Percentiles rank a stretch among this genome's conserved stretches.
These are phyloP conservation scores for Cucurbita pepo DNA, from an alignment of 306 rosid genomes.

Conservation along the genomic window DNA sequence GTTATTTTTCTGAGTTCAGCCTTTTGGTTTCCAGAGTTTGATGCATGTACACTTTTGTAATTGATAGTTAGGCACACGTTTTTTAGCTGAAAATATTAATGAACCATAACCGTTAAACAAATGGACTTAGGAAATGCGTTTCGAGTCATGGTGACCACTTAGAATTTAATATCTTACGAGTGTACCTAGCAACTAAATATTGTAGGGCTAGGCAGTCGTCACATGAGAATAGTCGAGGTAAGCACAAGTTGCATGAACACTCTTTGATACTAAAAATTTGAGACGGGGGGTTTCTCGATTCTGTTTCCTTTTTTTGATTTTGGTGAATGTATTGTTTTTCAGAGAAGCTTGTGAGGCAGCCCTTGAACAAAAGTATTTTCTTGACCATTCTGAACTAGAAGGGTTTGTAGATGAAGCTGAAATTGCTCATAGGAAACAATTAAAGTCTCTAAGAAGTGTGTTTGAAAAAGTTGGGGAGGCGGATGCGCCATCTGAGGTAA, in stretches of 20 bases:
- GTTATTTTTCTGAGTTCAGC: slow-evolving; percentile 9
- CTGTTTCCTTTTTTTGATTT: neutral
- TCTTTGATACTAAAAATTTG: too few species aligned
- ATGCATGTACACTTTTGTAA: neutral
- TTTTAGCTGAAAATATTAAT: neutral
- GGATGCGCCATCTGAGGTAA: slow-evolving; percentile 57
- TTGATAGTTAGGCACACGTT: neutral
- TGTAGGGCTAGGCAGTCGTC: too few species aligned
- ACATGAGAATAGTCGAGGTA: neutral
- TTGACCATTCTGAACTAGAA: slow-evolving; percentile 25
- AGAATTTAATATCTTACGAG: neutral
- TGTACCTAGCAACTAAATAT: neutral
- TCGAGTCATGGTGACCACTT: neutral
- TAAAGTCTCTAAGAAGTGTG: slow-evolving; percentile 36
- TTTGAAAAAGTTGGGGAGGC: slow-evolving; percentile 47
- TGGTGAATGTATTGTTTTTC: slow-evolving; percentile 4
- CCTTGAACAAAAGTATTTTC: slow-evolving; percentile 19
- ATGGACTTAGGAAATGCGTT: neutral
- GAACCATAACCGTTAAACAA: too few species aligned
- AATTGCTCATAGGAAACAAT: slow-evolving; percentile 22
- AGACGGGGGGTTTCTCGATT: neutral
- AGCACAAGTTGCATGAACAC: too few species aligned
- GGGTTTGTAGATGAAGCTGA: slow-evolving; percentile 45
- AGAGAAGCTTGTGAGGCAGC: slow-evolving; percentile 43
- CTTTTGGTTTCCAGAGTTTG: neutral